Conservation (phyloP, 441 rosid species). For the Populus trichocarpa region DNA sequence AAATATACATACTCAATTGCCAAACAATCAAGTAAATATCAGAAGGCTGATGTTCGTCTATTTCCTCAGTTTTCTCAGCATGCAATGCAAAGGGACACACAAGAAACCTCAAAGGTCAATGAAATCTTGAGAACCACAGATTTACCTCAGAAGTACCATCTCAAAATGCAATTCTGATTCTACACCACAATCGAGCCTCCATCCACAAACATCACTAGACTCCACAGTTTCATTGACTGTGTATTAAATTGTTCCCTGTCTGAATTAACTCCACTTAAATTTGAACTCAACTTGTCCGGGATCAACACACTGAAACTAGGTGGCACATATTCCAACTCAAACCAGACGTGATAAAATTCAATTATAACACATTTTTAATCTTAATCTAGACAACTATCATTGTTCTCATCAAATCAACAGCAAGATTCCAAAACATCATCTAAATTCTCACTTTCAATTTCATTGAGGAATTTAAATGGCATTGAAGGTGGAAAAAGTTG, state of each 20-base stretch:
- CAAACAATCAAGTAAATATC: not conserved
- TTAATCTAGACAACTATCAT: constrained; percentile 12
- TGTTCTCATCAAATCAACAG: not conserved
- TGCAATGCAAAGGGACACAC: not conserved
- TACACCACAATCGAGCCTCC: constrained; percentile 44
- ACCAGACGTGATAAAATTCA: not conserved
- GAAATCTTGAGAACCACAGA: not conserved
- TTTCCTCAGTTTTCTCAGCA: constrained; percentile 5
- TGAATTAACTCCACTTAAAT: constrained; percentile 2
- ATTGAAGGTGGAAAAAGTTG: not conserved
- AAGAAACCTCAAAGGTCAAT: constrained; percentile 1
- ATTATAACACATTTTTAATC: constrained; percentile 7
- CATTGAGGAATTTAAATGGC: not conserved
- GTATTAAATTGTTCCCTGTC: constrained; percentile 15
- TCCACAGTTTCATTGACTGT: constrained; percentile 22
- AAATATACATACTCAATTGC: not conserved
- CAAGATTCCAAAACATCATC: not conserved
- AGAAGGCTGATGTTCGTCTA: not conserved
- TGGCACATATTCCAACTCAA: constrained; percentile 9
- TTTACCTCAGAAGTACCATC: constrained; percentile 30
- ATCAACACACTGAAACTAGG: not conserved
- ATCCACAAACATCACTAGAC: constrained; percentile 29
- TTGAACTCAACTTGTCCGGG: constrained; percentile 12
- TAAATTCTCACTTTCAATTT: not conserved
- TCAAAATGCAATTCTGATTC: constrained; percentile 26